phyloP scores from a whole-genome alignment of 2,329 filamentous ascomycete species.

The Trichoderma citrinoviride region DNA sequence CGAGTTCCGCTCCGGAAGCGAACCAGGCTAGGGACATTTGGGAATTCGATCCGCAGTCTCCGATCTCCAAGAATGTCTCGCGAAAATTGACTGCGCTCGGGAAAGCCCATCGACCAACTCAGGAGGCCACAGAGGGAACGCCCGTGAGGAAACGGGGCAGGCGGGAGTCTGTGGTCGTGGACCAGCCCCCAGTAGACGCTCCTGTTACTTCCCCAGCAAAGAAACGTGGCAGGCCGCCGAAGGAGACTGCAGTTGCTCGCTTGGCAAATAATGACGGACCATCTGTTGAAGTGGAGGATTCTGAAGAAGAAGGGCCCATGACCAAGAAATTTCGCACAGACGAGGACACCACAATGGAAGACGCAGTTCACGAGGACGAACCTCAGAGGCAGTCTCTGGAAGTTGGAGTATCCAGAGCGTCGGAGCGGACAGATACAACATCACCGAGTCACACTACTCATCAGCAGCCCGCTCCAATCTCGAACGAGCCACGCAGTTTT shows the following conservation, averaged over 20 bases:
- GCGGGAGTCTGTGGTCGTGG: background rate
- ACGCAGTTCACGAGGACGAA: background rate
- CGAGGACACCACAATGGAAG: background rate
- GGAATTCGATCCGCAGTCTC: background rate
- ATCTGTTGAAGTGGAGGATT: background rate
- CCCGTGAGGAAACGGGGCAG: slow-evolving; percentile 3
- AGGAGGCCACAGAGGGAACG: background rate
- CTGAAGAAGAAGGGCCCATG: background rate
- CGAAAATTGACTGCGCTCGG: background rate
- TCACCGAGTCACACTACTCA: background rate
- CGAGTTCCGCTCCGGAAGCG: background rate
- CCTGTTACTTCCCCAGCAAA: background rate
- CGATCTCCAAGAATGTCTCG: background rate
- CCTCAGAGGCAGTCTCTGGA: background rate
- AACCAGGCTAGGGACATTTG: background rate
- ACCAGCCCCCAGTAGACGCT: background rate
- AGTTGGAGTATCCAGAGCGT: background rate
- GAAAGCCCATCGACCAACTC: background rate
- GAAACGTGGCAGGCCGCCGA: slow-evolving; percentile 16
- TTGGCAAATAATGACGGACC: background rate
- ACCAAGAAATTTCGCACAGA: slow-evolving; percentile 11
- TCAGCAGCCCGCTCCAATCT: background rate
- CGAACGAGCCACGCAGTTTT: background rate
- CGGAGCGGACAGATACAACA: background rate
- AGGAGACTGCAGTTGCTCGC: background rate